These are phyloP conservation scores for Hyaloscypha finlandica DNA, from an alignment of 495 filamentous ascomycete species.

Conservation along the genomic window DNA sequence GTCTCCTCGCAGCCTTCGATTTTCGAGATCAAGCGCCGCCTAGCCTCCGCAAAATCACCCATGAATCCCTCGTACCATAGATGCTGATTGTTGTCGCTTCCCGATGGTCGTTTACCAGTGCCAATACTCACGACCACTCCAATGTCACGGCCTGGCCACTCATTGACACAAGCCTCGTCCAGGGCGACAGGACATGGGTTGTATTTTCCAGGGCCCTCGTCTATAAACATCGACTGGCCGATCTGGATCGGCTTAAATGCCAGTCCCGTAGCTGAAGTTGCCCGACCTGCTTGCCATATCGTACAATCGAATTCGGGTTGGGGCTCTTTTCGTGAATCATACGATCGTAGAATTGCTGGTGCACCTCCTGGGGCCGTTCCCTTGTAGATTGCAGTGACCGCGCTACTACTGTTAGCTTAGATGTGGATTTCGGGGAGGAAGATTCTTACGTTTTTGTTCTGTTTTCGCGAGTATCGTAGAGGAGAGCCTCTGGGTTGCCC, in stretches of 20 bases:
- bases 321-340: constrained; percentile 90
- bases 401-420: constrained; percentile 49
- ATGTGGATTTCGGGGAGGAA: background rate
- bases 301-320: constrained; percentile 86
- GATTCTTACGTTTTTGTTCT: constrained; percentile 85
- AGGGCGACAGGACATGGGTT: constrained; percentile 85
- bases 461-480: constrained; percentile 83
- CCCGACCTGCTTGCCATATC: constrained; percentile 94
- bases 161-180: constrained; percentile 87
- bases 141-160: constrained; percentile 91
- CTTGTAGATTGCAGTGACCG: constrained; percentile 89
- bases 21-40: constrained; percentile 78
- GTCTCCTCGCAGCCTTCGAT: constrained; percentile 95
- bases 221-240: constrained; percentile 89
- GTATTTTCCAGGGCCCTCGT: constrained; percentile 89
- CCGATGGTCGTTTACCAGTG: constrained; percentile 82
- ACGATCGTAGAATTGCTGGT: constrained; percentile 81
- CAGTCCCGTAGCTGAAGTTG: constrained; percentile 86
- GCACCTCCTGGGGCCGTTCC: constrained; percentile 66
- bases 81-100: constrained; percentile 64
- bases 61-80: constrained; percentile 95
- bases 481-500: constrained; percentile 62
- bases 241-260: constrained; percentile 97
- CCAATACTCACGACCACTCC: constrained; percentile 90
- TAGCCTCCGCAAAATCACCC: constrained; percentile 88